Evolutionary conservation across 2,329 filamentous ascomycete genomes (phyloP).

Genomic region (Xylariales sp.): DNA sequence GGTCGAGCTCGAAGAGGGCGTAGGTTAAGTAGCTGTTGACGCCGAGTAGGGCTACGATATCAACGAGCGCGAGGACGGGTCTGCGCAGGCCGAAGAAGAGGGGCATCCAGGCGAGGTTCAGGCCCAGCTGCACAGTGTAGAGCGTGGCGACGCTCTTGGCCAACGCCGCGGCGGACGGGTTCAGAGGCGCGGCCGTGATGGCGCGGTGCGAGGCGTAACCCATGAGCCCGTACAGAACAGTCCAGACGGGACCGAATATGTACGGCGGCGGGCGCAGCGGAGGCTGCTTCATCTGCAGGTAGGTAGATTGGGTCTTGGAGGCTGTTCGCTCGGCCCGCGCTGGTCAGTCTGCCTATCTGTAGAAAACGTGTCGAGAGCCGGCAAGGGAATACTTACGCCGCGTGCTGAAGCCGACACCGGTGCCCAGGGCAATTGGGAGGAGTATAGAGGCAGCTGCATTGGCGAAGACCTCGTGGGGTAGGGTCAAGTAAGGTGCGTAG

Average conservation of each 20-base stretch:
- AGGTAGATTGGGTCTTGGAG: constrained; percentile 55
- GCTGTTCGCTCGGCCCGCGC: constrained; percentile 56
- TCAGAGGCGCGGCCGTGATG: constrained; percentile 57
- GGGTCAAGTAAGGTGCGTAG: constrained; percentile 68
- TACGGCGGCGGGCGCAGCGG: constrained; percentile 56
- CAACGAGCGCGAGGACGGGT: constrained; percentile 68
- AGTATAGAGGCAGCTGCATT: constrained; percentile 70
- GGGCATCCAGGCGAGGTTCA: constrained; percentile 89
- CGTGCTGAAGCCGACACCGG: constrained; percentile 66
- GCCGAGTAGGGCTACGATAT: constrained; percentile 70
- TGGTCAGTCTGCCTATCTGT: constrained; percentile 65
- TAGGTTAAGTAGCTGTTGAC: constrained; percentile 70
- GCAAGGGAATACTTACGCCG: constrained; percentile 46
- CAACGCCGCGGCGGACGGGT: constrained; percentile 40
- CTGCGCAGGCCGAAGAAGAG: constrained; percentile 79
- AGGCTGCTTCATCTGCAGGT: constrained; percentile 64
- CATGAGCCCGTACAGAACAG: constrained; percentile 69
- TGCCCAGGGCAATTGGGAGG: constrained; percentile 69
- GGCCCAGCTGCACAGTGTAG: constrained; percentile 78
- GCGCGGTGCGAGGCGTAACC: constrained; percentile 85
- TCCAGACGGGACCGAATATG: constrained; percentile 64
- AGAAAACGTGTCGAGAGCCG: constrained; percentile 54
- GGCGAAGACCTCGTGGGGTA: constrained; percentile 68
- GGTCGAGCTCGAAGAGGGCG: constrained; percentile 72
- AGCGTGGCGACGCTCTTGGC: constrained; percentile 67